Evolutionary conservation across 129 eudicot species (phyloP).

Genomic region (Escallonia herrerae): DNA sequence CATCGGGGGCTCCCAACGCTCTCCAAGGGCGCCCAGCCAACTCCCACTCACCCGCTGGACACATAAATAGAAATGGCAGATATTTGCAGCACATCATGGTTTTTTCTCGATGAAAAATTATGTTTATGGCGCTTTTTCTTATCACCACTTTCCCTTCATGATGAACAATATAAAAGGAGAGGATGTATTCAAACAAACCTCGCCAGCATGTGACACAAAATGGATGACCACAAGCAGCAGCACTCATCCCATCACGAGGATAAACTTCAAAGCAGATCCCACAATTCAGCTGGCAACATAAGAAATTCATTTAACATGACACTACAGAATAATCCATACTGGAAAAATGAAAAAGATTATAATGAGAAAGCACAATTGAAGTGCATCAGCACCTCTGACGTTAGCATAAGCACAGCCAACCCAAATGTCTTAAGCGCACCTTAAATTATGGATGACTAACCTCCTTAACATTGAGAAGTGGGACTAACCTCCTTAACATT

Average conservation of each 20-base stretch:
- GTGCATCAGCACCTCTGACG: background rate
- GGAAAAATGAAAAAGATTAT: background rate
- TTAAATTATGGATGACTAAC: conserved; percentile 24
- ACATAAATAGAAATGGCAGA: too few relatives aligned
- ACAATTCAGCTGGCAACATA: conserved; percentile 58
- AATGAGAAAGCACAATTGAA: conserved; percentile 4
- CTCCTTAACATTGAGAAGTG: conserved; percentile 56
- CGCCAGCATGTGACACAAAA: conserved; percentile 84
- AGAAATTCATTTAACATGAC: background rate
- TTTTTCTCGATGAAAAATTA: too few relatives aligned
- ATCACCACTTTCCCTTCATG: background rate
- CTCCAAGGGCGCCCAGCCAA: too few relatives aligned
- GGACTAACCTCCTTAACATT: conserved; percentile 60
- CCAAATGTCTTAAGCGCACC: conserved; percentile 5
- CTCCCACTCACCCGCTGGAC: too few relatives aligned
- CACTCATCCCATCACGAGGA: conserved; percentile 50
- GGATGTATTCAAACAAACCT: conserved; percentile 45
- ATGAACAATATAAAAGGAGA: background rate
- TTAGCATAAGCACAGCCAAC: background rate
- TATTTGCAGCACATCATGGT: too few relatives aligned
- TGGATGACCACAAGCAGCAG: conserved; percentile 98
- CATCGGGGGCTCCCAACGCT: too few relatives aligned
- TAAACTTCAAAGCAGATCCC: conserved; percentile 89
- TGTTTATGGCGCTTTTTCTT: background rate
- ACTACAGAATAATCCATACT: too few relatives aligned